Evolutionary conservation across 1,284 basidiomycete genomes (phyloP), one percentile per base, ranked within the genome.

Genomic region (Earliella scabrosa): DNA sequence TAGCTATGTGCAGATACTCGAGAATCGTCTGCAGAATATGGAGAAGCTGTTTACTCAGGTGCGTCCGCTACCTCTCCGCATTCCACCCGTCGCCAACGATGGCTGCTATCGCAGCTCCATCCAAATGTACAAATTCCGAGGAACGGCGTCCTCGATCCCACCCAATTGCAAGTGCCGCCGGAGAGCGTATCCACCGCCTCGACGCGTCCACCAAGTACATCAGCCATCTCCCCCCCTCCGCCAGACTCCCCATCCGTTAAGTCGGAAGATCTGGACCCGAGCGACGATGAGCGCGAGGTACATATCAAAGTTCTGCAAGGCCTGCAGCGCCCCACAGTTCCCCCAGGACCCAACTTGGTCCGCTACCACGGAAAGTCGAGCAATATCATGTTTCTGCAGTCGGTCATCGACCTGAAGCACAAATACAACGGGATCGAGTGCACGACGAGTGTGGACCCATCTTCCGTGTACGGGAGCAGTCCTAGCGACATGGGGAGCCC

Each of bases 1-100:
- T 59, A 87, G 85, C 48, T 89, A 90, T 73, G 82, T 92, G 31
- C 88, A 91, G 65, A 82, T 82, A 34, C 75, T 93, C 4, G 90
- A 92, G 71, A 81, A 76, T 34, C 78, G 90, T 8, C 77, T 91
- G 11, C 83, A 85, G 53, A 85, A 86, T 63, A 85, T 92, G 82
- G 89, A 92, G 72, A 77, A 73, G 41, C 72, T 92, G 1, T 69
- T 91, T 26, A 75, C 75, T 51, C 81, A 81, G 71, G 86, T 86
- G 61, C 48, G 79, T 70, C 11, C 14, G 8, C 29, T 31, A 31
- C 29, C 29, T 31, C 13, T 31, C 29, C 6, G 13, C 13, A 13
- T 7, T 7, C 29, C 29, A 31, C n/a, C n/a, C 29, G 29, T 31
- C 29, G 7, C 29, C 29, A 7, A 31, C 13, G 7, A 31, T 31